Evolutionary conservation across 2,329 filamentous ascomycete species (phyloP), one percentile per base, ranked within the genome.

Genomic region (Penicillium griseofulvum): DNA sequence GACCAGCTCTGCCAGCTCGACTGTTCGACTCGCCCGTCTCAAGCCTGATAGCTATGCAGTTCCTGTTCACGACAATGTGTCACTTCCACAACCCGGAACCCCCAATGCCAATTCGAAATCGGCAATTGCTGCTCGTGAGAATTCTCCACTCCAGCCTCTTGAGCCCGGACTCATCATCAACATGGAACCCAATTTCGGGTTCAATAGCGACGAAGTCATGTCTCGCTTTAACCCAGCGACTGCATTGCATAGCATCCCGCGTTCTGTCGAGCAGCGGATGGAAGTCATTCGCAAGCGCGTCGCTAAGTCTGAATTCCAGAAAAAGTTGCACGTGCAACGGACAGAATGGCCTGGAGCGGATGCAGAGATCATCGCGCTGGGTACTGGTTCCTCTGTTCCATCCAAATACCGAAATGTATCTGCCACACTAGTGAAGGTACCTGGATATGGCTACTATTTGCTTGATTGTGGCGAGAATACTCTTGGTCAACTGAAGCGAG

Each of bases 341-440:
- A 74, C 81, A n/a, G 83, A 86, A 57, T 83, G 96, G 2, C 88
- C 89, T 2, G 84, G 85, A 61, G 81, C 83, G 33, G 87, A 97
- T 65, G 85, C 87, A 0, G 91, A 97, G 71, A 84, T 99, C 46
- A 87, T 92, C 37, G 85, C 91, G 1, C 82, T 99, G 0, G 94
- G 94, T 6, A 99, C 94, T 3, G 94, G 94, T 9, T 97, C 93
- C 3, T 89, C 93, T 0, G 71, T 89, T 16, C 94, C 94, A 1
- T 96, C 91, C 33, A 95, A 95, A 71, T 94, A 97, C 72, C 89
- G 94, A 65, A 99, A 97, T 70, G 94, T 99, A 19, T 96, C 93
- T 11, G 86, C 87, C 2, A 97, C 92, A 0, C 79, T 99, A 5
- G 76, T 99, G 42, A 84, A 89, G 14, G 87, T 96, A 3, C 94